phyloP scores from a whole-genome alignment of 768 basidiomycete genomes.

The Tephrocybe sp. region DNA sequence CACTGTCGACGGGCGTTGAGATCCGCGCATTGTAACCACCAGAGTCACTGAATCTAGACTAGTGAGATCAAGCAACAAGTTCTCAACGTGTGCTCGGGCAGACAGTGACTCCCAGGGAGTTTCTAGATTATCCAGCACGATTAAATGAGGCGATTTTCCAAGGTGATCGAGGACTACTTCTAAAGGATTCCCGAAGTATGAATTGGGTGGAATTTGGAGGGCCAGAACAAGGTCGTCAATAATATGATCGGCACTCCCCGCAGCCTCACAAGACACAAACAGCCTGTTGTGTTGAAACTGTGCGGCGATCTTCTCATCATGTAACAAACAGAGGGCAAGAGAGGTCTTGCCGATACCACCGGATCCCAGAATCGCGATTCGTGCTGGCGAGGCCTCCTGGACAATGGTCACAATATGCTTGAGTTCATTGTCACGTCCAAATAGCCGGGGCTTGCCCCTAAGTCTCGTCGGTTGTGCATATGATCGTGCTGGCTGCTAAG shows the following conservation, averaged over 20 bases:
- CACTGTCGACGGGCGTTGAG: constrained; percentile 24
- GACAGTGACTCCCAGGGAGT: constrained; percentile 28
- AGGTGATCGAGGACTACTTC: constrained; percentile 16
- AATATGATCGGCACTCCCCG: constrained; percentile 20
- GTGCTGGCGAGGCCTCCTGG: constrained; percentile 10
- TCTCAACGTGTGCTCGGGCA: constrained; percentile 22
- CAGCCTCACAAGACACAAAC: constrained; percentile 29
- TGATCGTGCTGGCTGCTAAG: not conserved
- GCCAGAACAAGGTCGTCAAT: constrained; percentile 19
- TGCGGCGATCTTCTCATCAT: constrained; percentile 16
- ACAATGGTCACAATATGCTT: constrained; percentile 16
- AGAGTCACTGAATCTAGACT: constrained; percentile 18
- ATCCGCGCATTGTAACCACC: constrained; percentile 29
- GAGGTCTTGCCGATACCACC: constrained; percentile 34
- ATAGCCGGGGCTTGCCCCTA: constrained; percentile 22
- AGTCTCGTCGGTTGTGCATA: not conserved
- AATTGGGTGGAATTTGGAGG: constrained; percentile 16
- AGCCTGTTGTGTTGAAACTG: constrained; percentile 19
- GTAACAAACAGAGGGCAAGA: constrained; percentile 23
- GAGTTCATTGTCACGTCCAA: constrained; percentile 24
- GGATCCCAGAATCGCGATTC: constrained; percentile 26
- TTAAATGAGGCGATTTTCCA: constrained; percentile 11
- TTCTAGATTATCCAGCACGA: constrained; percentile 33
- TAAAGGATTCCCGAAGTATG: constrained; percentile 12
- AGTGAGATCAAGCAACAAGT: constrained; percentile 19